These are phyloP conservation scores for Vaccinium corymbosum DNA, from an alignment of 148 eudicot genomes.

Conservation along the genomic window DNA sequence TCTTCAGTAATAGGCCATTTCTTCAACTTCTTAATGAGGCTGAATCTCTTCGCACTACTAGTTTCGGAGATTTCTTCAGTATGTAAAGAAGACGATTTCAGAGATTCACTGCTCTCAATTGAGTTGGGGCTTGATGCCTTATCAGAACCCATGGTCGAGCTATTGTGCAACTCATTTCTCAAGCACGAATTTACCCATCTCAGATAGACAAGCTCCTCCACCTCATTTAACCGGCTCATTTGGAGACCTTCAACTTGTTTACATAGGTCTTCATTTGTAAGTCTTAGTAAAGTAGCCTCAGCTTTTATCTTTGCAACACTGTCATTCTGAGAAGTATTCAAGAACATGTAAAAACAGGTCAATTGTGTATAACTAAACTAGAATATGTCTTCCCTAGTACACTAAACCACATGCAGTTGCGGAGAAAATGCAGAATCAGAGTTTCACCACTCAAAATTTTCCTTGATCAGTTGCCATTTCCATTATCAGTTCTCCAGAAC, in stretches of 20 bases:
- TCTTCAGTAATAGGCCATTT: constrained; percentile 59
- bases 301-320: constrained; percentile 51
- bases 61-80: constrained; percentile 36
- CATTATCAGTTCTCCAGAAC: too few relatives aligned
- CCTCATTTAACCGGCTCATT: constrained; percentile 70
- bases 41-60: constrained; percentile 37
- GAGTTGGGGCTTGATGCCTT: constrained; percentile 28
- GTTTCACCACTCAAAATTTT: not conserved
- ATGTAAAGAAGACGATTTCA: constrained; percentile 26
- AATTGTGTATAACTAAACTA: not conserved
- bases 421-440: not conserved
- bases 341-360: not conserved
- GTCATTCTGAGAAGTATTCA: constrained; percentile 39
- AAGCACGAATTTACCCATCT: constrained; percentile 82
- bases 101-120: constrained; percentile 25
- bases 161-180: constrained; percentile 53
- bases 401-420: not conserved
- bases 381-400: not conserved
- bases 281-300: constrained; percentile 59
- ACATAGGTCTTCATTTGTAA: constrained; percentile 61
- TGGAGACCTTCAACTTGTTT: constrained; percentile 88
- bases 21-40: constrained; percentile 46
- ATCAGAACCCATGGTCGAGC: constrained; percentile 30
- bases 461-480: not conserved
- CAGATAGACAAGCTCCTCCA: constrained; percentile 77